A percentile compares a stretch with the other conserved stretches of the same genome.
Conservation (phyloP, 2,329 filamentous ascomycete genomes). For the Trichoderma sp. region DNA sequence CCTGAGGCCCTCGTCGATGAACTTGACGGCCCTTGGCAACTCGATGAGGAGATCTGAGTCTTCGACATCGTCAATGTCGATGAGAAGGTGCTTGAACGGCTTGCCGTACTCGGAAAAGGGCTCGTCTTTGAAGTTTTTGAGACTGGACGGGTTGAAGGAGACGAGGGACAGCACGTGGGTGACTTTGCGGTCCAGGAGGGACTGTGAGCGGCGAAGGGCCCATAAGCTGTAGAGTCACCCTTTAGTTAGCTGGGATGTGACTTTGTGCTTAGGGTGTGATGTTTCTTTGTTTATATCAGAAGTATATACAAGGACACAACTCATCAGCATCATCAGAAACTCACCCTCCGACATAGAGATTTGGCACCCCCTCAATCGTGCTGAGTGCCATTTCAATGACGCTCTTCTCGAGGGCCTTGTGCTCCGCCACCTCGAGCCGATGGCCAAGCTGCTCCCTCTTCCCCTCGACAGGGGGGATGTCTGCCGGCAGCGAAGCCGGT, state of each 20-base stretch:
- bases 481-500: background rate
- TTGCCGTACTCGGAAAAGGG: slow-evolving; percentile 53
- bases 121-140: slow-evolving; percentile 53
- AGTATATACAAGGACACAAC: background rate
- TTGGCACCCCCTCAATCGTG: slow-evolving; percentile 46
- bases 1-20: slow-evolving; percentile 74
- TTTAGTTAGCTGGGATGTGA: background rate
- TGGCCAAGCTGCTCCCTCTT: slow-evolving; percentile 29
- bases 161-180: slow-evolving; percentile 90
- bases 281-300: background rate
- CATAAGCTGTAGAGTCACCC: slow-evolving; percentile 63
- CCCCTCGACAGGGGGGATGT: slow-evolving; percentile 20
- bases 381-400: slow-evolving; percentile 48
- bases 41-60: slow-evolving; percentile 84
- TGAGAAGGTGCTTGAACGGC: slow-evolving; percentile 70
- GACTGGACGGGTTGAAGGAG: slow-evolving; percentile 50
- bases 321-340: slow-evolving; percentile 22
- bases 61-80: slow-evolving; percentile 88
- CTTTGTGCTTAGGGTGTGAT: background rate
- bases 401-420: slow-evolving; percentile 36
- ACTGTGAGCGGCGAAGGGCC: slow-evolving; percentile 70
- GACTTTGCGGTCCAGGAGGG: slow-evolving; percentile 72
- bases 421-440: slow-evolving; percentile 24
- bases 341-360: slow-evolving; percentile 47
- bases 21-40: slow-evolving; percentile 75